Evolutionary conservation across 2,329 filamentous ascomycete genomes (phyloP).

Genomic region (Cytospora leucostoma): DNA sequence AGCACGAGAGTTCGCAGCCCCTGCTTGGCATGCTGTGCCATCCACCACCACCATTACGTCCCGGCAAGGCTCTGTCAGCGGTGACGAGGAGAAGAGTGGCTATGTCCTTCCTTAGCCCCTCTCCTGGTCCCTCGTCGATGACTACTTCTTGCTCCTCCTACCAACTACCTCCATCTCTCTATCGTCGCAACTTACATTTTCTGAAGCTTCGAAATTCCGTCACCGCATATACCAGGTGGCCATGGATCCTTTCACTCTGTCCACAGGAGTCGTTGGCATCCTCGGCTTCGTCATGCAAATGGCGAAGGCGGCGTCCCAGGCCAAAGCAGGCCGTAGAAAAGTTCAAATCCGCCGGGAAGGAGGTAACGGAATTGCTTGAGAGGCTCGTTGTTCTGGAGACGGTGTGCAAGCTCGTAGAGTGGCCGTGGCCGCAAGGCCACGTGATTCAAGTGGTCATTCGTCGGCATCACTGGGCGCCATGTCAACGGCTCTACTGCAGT

Average conservation of each 20-base stretch:
- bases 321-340: not conserved
- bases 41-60: not conserved
- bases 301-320: not conserved
- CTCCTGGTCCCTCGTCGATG: not conserved
- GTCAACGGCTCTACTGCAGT: not conserved
- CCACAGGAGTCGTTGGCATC: constrained; percentile 1
- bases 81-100: not conserved
- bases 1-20: not conserved
- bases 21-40: not conserved
- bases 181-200: not conserved
- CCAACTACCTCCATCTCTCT: not conserved
- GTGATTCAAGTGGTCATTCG: not conserved
- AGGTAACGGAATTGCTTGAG: not conserved
- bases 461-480: not conserved
- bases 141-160: not conserved
- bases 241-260: constrained; percentile 8
- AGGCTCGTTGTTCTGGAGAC: constrained; percentile 2
- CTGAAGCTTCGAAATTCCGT: not conserved
- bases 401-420: not conserved
- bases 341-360: not conserved
- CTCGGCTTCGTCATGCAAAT: constrained; percentile 1
- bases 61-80: not conserved
- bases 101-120: not conserved
- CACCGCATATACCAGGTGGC: not conserved
- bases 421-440: not conserved